Conservation (phyloP, 495 filamentous ascomycete species). For the Penicillium paradoxum region DNA sequence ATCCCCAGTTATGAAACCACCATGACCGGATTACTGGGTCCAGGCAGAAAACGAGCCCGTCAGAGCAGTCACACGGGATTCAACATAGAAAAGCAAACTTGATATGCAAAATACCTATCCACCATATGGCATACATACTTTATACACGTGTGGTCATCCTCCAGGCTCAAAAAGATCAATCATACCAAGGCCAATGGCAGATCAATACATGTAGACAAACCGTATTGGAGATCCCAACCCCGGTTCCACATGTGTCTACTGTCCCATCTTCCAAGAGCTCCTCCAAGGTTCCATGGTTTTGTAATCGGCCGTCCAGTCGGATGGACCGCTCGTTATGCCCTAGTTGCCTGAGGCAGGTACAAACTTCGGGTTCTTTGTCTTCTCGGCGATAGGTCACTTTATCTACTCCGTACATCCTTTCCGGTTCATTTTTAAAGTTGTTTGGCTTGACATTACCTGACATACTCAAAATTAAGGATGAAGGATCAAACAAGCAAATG, state of each 20-base stretch:
- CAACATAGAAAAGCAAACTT: too few relatives aligned
- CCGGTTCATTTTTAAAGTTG: background rate
- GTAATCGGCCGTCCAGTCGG: background rate
- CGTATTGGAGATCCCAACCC: constrained; percentile 10
- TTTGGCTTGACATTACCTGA: background rate
- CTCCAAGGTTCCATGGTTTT: background rate
- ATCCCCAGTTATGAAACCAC: constrained; percentile 1
- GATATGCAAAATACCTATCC: too few relatives aligned
- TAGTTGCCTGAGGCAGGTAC: background rate
- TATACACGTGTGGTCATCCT: background rate
- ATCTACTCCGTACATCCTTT: too few relatives aligned
- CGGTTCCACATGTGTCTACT: constrained; percentile 6
- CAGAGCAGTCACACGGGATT: constrained; percentile 8
- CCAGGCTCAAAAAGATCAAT: background rate
- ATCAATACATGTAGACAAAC: constrained; percentile 24
- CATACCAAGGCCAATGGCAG: background rate
- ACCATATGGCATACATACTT: background rate
- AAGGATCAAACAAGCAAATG: background rate
- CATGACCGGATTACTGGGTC: background rate
- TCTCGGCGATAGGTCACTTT: background rate
- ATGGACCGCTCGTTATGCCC: background rate
- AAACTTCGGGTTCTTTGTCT: background rate
- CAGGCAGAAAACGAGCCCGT: constrained; percentile 1
- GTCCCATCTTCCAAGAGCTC: too few relatives aligned
- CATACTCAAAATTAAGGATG: background rate